These are phyloP conservation scores for Aspergillus sp. DNA, from an alignment of 2,329 filamentous ascomycete genomes.

Conservation along the genomic window DNA sequence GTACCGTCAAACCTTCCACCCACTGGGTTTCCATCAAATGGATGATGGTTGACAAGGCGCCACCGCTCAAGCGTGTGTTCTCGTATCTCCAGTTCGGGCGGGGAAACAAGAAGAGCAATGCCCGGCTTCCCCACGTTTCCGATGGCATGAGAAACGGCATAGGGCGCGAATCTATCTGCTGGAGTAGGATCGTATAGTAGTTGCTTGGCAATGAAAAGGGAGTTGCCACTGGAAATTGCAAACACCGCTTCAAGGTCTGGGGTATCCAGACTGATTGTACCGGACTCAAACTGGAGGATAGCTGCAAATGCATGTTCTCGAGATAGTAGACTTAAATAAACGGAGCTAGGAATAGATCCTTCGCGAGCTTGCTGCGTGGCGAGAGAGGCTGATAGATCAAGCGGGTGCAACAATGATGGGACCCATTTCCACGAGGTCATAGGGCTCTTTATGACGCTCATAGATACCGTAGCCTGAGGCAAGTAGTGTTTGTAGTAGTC, in stretches of 20 bases:
- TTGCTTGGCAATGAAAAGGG: slow-evolving; percentile 9
- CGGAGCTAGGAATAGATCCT: not conserved
- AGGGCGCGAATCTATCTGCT: not conserved
- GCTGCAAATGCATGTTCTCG: slow-evolving; percentile 8
- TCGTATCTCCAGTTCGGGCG: not conserved
- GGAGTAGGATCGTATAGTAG: slow-evolving; percentile 7
- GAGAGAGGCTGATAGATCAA: not conserved
- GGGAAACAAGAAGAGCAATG: slow-evolving; percentile 6
- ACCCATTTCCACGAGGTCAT: not conserved
- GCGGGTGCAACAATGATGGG: not conserved
- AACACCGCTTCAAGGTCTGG: slow-evolving; percentile 3
- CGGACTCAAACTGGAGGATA: slow-evolving; percentile 9
- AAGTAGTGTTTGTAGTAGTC: slow-evolving; percentile 1
- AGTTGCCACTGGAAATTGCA: slow-evolving; percentile 8
- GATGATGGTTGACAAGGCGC: slow-evolving; percentile 11
- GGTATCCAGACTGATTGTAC: not conserved
- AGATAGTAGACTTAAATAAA: not conserved
- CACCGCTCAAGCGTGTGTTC: slow-evolving; percentile 12
- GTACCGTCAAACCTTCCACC: slow-evolving; percentile 7
- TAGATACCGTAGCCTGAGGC: slow-evolving; percentile 2
- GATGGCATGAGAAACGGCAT: slow-evolving; percentile 7
- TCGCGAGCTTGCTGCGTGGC: slow-evolving; percentile 1
- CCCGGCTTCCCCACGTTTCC: slow-evolving; percentile 12
- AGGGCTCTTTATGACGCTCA: slow-evolving; percentile 1
- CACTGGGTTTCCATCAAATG: slow-evolving; percentile 3